phyloP scores from a whole-genome alignment of 768 basidiomycete genomes.

The Podaxis pistillaris region DNA sequence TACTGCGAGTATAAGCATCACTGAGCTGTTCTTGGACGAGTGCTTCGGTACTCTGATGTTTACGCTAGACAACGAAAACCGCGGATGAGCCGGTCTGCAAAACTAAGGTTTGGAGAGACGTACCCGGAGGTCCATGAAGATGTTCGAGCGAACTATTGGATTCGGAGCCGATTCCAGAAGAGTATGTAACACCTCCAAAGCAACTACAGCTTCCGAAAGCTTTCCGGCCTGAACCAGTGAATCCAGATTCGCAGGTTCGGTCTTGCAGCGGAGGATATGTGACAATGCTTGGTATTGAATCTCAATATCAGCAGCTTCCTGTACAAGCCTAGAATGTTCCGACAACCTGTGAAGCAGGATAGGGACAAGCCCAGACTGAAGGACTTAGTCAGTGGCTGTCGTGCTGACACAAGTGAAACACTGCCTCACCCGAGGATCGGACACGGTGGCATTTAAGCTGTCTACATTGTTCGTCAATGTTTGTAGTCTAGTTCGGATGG shows the following conservation, averaged over 20 bases:
- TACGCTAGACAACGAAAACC: conserved; percentile 38
- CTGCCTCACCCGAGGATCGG: conserved; percentile 54
- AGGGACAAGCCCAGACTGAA: conserved; percentile 69
- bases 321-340: conserved; percentile 62
- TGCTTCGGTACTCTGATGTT: conserved; percentile 52
- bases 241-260: conserved; percentile 43
- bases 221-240: conserved; percentile 52
- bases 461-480: conserved; percentile 54
- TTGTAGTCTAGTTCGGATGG: conserved; percentile 58
- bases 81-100: not conserved
- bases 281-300: conserved; percentile 49
- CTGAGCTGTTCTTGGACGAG: conserved; percentile 69
- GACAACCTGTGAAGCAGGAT: conserved; percentile 52
- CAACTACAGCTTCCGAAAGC: conserved; percentile 61
- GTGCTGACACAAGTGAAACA: conserved; percentile 7
- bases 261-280: conserved; percentile 53
- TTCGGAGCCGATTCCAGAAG: conserved; percentile 47
- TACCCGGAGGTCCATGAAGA: conserved; percentile 61
- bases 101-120: conserved; percentile 19
- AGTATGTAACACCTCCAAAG: conserved; percentile 38
- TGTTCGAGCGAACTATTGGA: conserved; percentile 49
- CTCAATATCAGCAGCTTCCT: conserved; percentile 57
- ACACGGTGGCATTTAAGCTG: conserved; percentile 46
- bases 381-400: conserved; percentile 10
- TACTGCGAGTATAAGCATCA: conserved; percentile 62